Conservation (phyloP, 108 stramenopile genomes). For the Chaetoceros muelleri region DNA sequence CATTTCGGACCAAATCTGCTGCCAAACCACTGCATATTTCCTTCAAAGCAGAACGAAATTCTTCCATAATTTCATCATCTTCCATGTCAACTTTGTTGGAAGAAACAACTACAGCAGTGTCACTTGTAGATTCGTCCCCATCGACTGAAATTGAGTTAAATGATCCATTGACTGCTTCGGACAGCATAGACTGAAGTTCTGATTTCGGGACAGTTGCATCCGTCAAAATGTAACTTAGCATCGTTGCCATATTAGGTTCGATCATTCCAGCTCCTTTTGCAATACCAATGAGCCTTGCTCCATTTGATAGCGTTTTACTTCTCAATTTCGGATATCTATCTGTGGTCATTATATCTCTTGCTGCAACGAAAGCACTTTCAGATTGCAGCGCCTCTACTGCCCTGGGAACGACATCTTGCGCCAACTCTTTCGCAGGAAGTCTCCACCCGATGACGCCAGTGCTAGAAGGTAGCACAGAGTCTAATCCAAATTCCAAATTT, state of each 20-base stretch:
- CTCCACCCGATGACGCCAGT: constrained; percentile 99
- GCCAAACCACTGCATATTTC: constrained; percentile 74
- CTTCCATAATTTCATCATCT: constrained; percentile 35
- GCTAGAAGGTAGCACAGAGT: constrained; percentile 73
- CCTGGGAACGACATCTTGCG: constrained; percentile 65
- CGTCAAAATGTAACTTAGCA: constrained; percentile 92
- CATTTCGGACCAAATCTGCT: constrained; percentile 94
- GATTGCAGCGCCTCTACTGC: constrained; percentile 61
- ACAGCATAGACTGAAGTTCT: constrained; percentile 62
- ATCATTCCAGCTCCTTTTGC: constrained; percentile 99
- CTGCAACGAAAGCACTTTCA: constrained; percentile 73
- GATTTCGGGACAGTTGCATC: constrained; percentile 70
- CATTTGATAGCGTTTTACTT: constrained; percentile 67
- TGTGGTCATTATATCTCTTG: constrained; percentile 81
- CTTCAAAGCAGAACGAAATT: constrained; percentile 71
- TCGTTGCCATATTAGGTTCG: constrained; percentile 96
- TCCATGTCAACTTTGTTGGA: constrained; percentile 50
- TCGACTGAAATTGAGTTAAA: constrained; percentile 96
- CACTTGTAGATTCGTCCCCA: constrained; percentile 92
- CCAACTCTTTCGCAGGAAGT: constrained; percentile 80
- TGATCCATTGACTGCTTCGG: constrained; percentile 50
- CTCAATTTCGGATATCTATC: constrained; percentile 80
- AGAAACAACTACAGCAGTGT: constrained; percentile 79
- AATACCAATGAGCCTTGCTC: constrained; percentile 68
- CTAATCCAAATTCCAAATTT: constrained; percentile 53